These are phyloP conservation scores for Begonia loranthoides DNA, from an alignment of 306 rosid genomes.

Conservation along the genomic window DNA sequence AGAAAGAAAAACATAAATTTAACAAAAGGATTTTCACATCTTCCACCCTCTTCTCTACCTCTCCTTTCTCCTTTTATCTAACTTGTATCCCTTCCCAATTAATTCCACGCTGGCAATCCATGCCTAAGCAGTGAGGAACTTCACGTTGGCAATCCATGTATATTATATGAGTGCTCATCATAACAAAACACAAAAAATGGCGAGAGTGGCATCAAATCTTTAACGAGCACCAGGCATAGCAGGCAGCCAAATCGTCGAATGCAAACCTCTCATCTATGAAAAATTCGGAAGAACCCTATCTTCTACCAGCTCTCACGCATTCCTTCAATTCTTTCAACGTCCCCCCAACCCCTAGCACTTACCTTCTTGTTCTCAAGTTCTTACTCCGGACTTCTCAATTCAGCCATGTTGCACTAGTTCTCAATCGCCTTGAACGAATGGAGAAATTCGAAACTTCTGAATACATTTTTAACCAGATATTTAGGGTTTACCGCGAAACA, in stretches of 20 bases:
- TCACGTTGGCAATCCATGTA: no score
- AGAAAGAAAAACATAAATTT: no score
- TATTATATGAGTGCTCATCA: no score
- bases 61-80: no score
- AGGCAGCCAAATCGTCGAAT: constrained; percentile 13
- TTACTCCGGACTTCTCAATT: constrained; percentile 26
- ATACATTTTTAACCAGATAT: constrained; percentile 28
- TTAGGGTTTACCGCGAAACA: constrained; percentile 22
- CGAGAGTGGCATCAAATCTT: constrained; percentile 59
- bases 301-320: constrained; percentile 43
- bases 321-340: constrained; percentile 42
- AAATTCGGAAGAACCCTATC: constrained; percentile 21
- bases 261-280: background rate
- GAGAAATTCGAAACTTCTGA: constrained; percentile 54
- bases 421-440: constrained; percentile 32
- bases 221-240: constrained; percentile 45
- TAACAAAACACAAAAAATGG: constrained; percentile 55
- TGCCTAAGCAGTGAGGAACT: no score
- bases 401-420: constrained; percentile 30
- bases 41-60: no score
- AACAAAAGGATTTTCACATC: no score
- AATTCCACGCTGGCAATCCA: no score
- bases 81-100: no score
- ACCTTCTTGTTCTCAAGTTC: constrained; percentile 44
- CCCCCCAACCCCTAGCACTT: constrained; percentile 62